Evolutionary conservation across 2,329 filamentous ascomycete genomes (phyloP), one percentile per base, ranked within the genome.

Genomic region (Ascomycota sp.): DNA sequence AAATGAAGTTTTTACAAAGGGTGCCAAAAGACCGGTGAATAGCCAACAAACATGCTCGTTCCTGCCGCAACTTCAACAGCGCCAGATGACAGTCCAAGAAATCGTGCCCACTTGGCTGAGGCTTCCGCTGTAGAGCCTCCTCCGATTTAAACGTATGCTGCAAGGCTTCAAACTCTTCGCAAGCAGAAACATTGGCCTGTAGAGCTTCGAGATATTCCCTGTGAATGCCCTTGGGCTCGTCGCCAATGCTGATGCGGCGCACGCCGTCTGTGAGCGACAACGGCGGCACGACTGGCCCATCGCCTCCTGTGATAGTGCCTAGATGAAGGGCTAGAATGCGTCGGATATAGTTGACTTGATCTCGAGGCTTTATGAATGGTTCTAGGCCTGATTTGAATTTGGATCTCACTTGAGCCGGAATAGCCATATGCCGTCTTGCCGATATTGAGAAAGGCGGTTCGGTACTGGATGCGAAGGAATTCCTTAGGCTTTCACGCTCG

Each of bases 281-380:
- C 8, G 61, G 61, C 15, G 51, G 52, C 26, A 46, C 47, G 29
- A 56, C 43, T 20, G 55, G 46, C n/a, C 51, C 55, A 35, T 55
- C 48, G 11, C 56, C 48, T 12, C n/a, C n/a, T n/a, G 63, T 42
- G 37, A 53, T 58, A 15, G 59, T 55, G 20, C 56, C 57, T 4
- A 75, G 50, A 37, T 71, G 59, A 13, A 63, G 55, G 25, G 64
- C 57, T 27, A 72, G 43, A 20, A 70, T 50, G 29, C 61, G 63
- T 36, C 65, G 57, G 32, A 75, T 64, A 28, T 63, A 62, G 23
- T 59, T 53, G 29, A 61, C 56, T 38, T 75, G 65, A 33, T 72
- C 65, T 19, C 67, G 59, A 20, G 63, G 57, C 30, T 64, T 66
- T 32, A 73, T 53, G 35, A 59, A 69, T 4, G 63, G 60, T 22